Percentiles rank a stretch among this genome's conserved stretches.
These are phyloP conservation scores for Ustilago crameri DNA, from an alignment of 1,284 basidiomycete species.

Conservation along the genomic window DNA sequence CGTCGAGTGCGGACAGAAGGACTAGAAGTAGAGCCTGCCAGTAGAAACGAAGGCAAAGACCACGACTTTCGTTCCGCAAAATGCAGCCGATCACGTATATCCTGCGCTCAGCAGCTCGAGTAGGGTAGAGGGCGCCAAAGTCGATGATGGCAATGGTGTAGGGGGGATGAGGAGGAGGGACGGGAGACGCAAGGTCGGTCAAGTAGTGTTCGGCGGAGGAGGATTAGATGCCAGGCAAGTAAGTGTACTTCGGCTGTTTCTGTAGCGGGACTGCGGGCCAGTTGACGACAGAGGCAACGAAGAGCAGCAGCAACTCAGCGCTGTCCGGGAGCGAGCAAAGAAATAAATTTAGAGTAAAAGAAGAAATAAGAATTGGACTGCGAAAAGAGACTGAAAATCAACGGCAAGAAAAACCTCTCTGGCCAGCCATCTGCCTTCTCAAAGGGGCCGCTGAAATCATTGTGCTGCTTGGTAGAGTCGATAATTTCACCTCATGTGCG, in stretches of 20 bases:
- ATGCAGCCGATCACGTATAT: neutral
- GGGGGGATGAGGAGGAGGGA: neutral
- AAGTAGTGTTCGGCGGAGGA: constrained; percentile 4
- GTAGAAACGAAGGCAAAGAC: no score
- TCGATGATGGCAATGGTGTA: neutral
- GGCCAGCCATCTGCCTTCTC: no score
- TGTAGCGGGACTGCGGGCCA: constrained; percentile 5
- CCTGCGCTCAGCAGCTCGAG: neutral
- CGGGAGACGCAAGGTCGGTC: constrained; percentile 1
- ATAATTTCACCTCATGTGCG: constrained; percentile 5
- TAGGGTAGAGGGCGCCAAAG: neutral
- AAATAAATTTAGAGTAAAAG: neutral
- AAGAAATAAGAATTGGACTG: constrained; percentile 1
- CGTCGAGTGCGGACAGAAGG: neutral
- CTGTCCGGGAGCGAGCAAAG: neutral
- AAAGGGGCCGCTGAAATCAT: constrained; percentile 7
- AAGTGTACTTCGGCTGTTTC: neutral
- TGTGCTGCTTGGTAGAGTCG: neutral
- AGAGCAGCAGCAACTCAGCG: neutral
- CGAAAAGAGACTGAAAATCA: constrained; percentile 12
- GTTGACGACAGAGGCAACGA: neutral
- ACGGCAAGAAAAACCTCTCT: constrained; percentile 10
- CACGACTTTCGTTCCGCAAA: neutral
- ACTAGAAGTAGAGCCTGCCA: no score
- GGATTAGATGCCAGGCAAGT: constrained; percentile 6